These are phyloP conservation scores for Acmispon strigosus DNA, from an alignment of 306 rosid genomes.

Conservation along the genomic window DNA sequence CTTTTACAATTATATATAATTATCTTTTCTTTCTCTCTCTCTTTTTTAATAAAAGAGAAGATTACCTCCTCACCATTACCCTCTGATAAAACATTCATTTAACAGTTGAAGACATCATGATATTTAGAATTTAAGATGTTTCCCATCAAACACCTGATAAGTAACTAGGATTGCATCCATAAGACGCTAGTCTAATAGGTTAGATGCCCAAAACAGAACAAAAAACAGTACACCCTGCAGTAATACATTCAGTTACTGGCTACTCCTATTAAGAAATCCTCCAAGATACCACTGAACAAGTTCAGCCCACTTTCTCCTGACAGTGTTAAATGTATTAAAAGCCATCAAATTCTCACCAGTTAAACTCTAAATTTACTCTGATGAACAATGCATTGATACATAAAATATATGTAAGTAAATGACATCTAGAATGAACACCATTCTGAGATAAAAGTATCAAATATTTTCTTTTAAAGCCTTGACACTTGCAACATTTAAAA, in stretches of 20 bases:
- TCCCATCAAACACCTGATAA: neutral
- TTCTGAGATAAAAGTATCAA: neutral
- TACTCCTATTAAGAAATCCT: neutral
- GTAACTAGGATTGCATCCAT: neutral
- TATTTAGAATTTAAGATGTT: neutral
- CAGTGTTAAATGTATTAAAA: neutral
- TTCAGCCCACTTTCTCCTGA: neutral
- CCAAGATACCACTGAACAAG: neutral
- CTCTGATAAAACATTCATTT: neutral
- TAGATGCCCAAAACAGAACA: neutral
- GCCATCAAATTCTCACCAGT: neutral
- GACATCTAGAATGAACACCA: neutral
- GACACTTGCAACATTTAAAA: neutral
- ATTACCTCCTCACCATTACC: neutral
- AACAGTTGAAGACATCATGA: neutral
- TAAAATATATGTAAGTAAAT: neutral
- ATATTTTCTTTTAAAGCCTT: neutral
- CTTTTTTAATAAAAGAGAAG: neutral
- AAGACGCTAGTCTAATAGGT: neutral
- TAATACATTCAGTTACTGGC: neutral
- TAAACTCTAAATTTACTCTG: neutral
- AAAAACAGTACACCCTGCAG: neutral
- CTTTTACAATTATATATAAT: neutral
- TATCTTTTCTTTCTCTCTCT: neutral
- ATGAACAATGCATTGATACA: neutral